Evolutionary conservation across 768 basidiomycete species (phyloP).

Genomic region (Chiua virens): DNA sequence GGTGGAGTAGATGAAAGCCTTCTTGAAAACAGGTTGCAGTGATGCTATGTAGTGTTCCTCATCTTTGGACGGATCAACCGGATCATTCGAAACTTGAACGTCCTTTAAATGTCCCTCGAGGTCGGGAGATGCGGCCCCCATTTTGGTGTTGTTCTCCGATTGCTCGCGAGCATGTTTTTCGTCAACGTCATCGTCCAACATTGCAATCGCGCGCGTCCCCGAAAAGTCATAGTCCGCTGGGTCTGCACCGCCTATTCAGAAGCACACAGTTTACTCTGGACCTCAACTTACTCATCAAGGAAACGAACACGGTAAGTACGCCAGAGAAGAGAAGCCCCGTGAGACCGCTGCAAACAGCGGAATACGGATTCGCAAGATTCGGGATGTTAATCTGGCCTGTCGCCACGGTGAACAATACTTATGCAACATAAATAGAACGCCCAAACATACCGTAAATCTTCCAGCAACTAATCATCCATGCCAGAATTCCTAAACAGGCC

Average conservation of each 20-base stretch:
- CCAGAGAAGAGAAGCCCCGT: constrained; percentile 40
- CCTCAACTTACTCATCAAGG: constrained; percentile 32
- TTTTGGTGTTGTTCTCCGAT: neutral
- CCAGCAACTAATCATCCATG: constrained; percentile 54
- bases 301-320: constrained; percentile 35
- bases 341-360: constrained; percentile 39
- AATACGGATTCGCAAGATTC: constrained; percentile 40
- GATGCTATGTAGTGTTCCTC: constrained; percentile 13
- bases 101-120: constrained; percentile 16
- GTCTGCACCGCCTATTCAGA: constrained; percentile 14
- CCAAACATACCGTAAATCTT: constrained; percentile 42
- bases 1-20: constrained; percentile 34
- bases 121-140: neutral
- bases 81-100: neutral
- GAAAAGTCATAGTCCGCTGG: constrained; percentile 41
- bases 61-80: neutral
- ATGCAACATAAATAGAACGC: neutral
- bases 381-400: constrained; percentile 37
- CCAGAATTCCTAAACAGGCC: constrained; percentile 42
- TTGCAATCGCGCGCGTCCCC: constrained; percentile 35
- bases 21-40: constrained; percentile 32
- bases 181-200: constrained; percentile 21
- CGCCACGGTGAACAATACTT: neutral
- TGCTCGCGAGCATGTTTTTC: neutral
- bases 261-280: neutral